phyloP scores from a whole-genome alignment of 2,329 filamentous ascomycete species.

The Venturia effusa region DNA sequence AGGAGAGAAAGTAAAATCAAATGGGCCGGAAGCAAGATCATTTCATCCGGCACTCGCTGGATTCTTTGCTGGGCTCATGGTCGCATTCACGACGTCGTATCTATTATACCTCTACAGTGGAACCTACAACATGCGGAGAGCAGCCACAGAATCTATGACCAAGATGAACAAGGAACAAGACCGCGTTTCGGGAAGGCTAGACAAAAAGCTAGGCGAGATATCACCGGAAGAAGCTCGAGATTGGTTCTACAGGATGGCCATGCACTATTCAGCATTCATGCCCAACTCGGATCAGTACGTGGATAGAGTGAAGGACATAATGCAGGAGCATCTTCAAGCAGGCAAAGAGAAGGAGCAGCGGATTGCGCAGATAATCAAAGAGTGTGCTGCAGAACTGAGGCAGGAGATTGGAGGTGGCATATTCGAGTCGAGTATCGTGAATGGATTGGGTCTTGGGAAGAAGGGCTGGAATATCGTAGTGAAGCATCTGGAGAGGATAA shows the following conservation, averaged over 20 bases:
- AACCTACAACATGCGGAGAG: constrained; percentile 2
- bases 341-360: constrained; percentile 4
- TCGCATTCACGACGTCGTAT: constrained; percentile 5
- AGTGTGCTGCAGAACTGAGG: constrained; percentile 9
- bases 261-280: constrained; percentile 8
- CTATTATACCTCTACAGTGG: constrained; percentile 10
- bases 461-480: constrained; percentile 6
- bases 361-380: constrained; percentile 4
- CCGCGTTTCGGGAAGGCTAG: neutral
- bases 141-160: neutral
- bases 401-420: constrained; percentile 1
- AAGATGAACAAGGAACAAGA: neutral
- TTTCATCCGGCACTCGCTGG: constrained; percentile 9
- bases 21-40: neutral
- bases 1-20: neutral
- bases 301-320: neutral
- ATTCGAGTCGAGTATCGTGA: neutral
- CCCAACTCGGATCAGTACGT: constrained; percentile 5
- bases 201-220: constrained; percentile 3
- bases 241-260: constrained; percentile 6
- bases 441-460: neutral
- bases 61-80: constrained; percentile 9
- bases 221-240: neutral
- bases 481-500: constrained; percentile 9
- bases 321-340: neutral